These are phyloP conservation scores for Monosporascus sp. DNA, from an alignment of 2,329 filamentous ascomycete genomes.

Conservation along the genomic window DNA sequence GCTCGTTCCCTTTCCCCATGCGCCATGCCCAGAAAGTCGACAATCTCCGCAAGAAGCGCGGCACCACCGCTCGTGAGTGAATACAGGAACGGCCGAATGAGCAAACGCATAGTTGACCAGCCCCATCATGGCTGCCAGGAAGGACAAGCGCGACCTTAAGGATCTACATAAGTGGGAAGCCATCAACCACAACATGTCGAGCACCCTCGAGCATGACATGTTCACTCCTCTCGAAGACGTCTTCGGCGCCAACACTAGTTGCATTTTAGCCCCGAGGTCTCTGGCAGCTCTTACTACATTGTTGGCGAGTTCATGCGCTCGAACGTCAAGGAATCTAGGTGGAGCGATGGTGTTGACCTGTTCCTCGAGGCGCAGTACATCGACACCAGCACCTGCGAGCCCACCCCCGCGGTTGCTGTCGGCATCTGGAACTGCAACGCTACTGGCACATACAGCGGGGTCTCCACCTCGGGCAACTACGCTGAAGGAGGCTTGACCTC, in stretches of 20 bases:
- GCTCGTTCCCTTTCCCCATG: slow-evolving; percentile 33
- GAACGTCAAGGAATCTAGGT: slow-evolving; percentile 37
- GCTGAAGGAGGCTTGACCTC: slow-evolving; percentile 30
- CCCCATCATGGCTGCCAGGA: slow-evolving; percentile 18
- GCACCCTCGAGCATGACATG: slow-evolving; percentile 21
- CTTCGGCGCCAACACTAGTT: slow-evolving; percentile 31
- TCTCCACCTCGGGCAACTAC: slow-evolving; percentile 20
- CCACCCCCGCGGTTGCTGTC: slow-evolving; percentile 34
- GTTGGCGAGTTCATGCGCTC: slow-evolving; percentile 40
- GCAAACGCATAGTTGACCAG: neutral
- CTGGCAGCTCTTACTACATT: slow-evolving; percentile 37
- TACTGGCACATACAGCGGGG: slow-evolving; percentile 35
- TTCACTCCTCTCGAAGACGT: slow-evolving; percentile 29
- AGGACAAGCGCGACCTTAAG: slow-evolving; percentile 28
- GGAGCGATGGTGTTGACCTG: slow-evolving; percentile 34
- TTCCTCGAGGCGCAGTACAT: slow-evolving; percentile 41
- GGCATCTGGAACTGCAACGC: slow-evolving; percentile 41
- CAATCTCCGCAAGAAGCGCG: slow-evolving; percentile 33
- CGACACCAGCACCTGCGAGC: slow-evolving; percentile 41
- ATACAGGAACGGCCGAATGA: neutral
- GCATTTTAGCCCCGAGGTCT: slow-evolving; percentile 29
- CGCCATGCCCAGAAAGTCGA: slow-evolving; percentile 35
- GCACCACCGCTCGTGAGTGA: slow-evolving; percentile 23
- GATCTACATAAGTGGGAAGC: slow-evolving; percentile 28
- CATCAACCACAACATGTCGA: slow-evolving; percentile 29